Base-by-base conservation (phyloP, 225 moss, liverwort and hornwort species). In the Rhytidiadelphus loreus region DNA sequence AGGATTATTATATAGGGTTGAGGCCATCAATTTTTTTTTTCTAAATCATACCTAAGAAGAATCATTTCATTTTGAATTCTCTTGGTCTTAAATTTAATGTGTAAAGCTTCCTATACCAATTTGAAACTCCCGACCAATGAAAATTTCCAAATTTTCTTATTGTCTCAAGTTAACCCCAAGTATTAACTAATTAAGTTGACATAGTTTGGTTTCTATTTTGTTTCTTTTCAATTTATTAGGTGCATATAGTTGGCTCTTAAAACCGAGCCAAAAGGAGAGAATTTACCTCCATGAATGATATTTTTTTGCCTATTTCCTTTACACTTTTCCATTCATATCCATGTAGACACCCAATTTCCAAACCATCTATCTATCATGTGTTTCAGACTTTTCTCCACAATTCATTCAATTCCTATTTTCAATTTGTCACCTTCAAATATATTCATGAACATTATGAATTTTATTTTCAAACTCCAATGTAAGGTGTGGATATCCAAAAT, bases 21-120 rank as follows among this genome's bases (percentile, higher is more conserved):
- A n/a, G n/a, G n/a, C n/a, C n/a, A n/a, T n/a, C n/a, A n/a, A n/a
- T n/a, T n/a, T n/a, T n/a, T n/a, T n/a, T n/a, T n/a, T 68, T 68
- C n/a, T n/a, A 68, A 68, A n/a, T 68, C 24, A 13, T 39, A 13
- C 2, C 1, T 12, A 39, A 12, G 13, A 12, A 7, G 13, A 39
- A 2, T 8, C 3, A 39, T 39, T 8, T 39, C 24, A 24, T 13
- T 24, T 69, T 69, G 12, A 39, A 39, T 69, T 69, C 13, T 39
- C 7, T 39, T 23, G 7, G 12, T 39, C 39, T 69, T 66, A 9
- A 66, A 3, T 21, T 68, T n/a, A 7, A 68, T 68, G 39, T 22
- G 7, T 13, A 39, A 39, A 39, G 22, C 7, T 69, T 13, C 0
- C 23, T 0, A 23, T 1, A n/a, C 20, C n/a, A n/a, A 68, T n/a